phyloP scores from a whole-genome alignment of 257 asterid species.

The Buddleja alternifolia region DNA sequence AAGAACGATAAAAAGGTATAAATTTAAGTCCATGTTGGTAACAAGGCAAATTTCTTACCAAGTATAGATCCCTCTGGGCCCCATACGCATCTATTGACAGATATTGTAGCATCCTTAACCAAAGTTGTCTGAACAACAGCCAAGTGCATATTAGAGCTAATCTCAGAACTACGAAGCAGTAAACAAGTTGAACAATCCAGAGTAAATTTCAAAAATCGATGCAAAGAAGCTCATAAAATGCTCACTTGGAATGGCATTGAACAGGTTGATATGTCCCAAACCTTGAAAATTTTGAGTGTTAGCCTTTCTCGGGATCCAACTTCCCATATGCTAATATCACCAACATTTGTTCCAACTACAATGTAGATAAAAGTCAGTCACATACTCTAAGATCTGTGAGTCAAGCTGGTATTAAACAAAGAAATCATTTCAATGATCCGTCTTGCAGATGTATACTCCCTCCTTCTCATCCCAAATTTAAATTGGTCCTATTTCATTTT shows the following conservation, averaged over 20 bases:
- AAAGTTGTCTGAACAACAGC: constrained; percentile 67
- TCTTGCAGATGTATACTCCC: not conserved
- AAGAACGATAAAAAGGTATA: constrained; percentile 13
- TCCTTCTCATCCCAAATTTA: no score
- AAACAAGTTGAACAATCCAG: constrained; percentile 7
- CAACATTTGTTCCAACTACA: constrained; percentile 97
- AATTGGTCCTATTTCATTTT: no score
- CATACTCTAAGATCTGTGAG: constrained; percentile 8
- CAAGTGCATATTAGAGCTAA: constrained; percentile 14
- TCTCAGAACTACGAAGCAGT: not conserved
- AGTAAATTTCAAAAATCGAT: constrained; percentile 3
- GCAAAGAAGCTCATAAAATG: constrained; percentile 29
- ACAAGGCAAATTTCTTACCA: constrained; percentile 51
- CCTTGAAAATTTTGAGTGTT: constrained; percentile 83
- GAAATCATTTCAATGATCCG: constrained; percentile 20
- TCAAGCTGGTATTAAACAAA: constrained; percentile 12
- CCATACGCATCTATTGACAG: constrained; percentile 95
- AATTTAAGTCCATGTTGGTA: constrained; percentile 14
- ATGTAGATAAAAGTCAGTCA: constrained; percentile 21
- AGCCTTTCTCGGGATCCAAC: constrained; percentile 91
- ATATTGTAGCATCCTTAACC: constrained; percentile 85
- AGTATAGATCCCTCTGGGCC: constrained; percentile 96
- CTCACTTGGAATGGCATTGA: constrained; percentile 91
- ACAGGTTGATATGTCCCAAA: constrained; percentile 87
- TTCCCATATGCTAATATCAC: constrained; percentile 98